Percentiles rank a stretch among this genome's conserved stretches.
Conservation (phyloP, 305 asterid genomes). For the Solanum hybrid region DNA sequence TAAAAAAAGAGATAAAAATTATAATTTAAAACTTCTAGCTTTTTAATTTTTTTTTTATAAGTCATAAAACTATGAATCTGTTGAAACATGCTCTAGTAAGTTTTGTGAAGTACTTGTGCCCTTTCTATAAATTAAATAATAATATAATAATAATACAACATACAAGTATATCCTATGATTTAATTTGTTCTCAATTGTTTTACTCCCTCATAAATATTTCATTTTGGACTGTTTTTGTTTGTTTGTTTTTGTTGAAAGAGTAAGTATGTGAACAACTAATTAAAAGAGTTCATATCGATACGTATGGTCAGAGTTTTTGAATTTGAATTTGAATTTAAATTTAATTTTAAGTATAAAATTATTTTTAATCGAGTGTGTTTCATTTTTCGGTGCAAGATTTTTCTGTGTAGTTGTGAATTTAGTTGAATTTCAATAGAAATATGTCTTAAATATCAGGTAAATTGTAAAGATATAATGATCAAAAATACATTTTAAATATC, state of each 20-base stretch:
- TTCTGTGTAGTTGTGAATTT: neutral
- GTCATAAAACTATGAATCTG: neutral
- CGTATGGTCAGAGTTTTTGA: too few relatives aligned
- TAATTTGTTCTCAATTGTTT: neutral
- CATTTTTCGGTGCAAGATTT: neutral
- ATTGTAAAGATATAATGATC: neutral
- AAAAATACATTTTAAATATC: neutral
- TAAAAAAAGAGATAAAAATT: neutral
- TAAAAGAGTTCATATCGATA: neutral
- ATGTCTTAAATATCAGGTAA: neutral
- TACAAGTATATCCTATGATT: neutral
- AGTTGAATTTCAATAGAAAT: neutral
- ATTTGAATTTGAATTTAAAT: neutral
- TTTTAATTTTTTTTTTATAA: too few relatives aligned
- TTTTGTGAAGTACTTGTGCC: neutral
- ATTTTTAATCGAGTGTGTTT: neutral
- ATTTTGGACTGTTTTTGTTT: neutral
- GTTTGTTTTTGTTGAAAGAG: neutral
- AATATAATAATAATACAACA: neutral
- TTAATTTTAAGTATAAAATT: neutral
- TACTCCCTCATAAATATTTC: neutral
- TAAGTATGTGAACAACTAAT: neutral
- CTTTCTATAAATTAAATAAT: neutral
- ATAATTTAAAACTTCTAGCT: neutral
- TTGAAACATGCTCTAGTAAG: neutral